phyloP scores from a whole-genome alignment of 2,329 filamentous ascomycete species.

The Epichloe glyceriae region DNA sequence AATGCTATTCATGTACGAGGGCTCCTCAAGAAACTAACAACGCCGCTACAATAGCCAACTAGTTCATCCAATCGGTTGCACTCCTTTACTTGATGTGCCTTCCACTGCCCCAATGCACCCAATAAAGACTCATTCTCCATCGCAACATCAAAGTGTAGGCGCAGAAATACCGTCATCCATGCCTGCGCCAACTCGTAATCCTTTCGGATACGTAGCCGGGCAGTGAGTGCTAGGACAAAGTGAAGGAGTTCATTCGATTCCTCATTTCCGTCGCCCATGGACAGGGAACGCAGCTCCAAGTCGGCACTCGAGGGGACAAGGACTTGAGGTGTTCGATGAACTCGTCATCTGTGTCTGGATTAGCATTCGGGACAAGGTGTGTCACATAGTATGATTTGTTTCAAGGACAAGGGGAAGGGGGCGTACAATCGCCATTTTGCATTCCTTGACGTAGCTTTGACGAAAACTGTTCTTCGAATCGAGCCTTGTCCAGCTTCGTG shows the following conservation, averaged over 20 bases:
- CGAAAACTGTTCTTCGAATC: conserved; percentile 46
- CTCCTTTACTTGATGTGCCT: conserved; percentile 58
- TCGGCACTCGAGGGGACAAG: conserved; percentile 73
- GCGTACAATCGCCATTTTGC: conserved; percentile 46
- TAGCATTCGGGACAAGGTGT: conserved; percentile 7
- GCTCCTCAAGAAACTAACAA: conserved; percentile 67
- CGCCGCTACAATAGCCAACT: conserved; percentile 78
- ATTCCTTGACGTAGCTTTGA: conserved; percentile 41
- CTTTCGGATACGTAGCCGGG: conserved; percentile 49
- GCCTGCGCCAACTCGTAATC: conserved; percentile 93
- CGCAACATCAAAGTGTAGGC: conserved; percentile 54
- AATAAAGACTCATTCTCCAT: conserved; percentile 40
- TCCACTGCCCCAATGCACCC: conserved; percentile 54
- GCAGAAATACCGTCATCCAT: conserved; percentile 93
- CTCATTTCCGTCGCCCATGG: conserved; percentile 29
- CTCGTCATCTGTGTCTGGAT: conserved; percentile 34
- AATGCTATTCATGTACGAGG: conserved; percentile 22
- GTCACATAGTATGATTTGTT: not conserved
- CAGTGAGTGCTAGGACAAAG: conserved; percentile 73
- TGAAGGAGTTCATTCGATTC: conserved; percentile 57
- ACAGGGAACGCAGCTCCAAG: conserved; percentile 75
- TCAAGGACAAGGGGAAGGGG: too few relatives aligned
- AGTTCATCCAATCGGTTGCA: conserved; percentile 57
- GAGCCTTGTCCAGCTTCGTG: conserved; percentile 48
- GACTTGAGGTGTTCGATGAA: conserved; percentile 71